phyloP scores from a whole-genome alignment of 179 eudicot genomes.

The Beta corolliflora region DNA sequence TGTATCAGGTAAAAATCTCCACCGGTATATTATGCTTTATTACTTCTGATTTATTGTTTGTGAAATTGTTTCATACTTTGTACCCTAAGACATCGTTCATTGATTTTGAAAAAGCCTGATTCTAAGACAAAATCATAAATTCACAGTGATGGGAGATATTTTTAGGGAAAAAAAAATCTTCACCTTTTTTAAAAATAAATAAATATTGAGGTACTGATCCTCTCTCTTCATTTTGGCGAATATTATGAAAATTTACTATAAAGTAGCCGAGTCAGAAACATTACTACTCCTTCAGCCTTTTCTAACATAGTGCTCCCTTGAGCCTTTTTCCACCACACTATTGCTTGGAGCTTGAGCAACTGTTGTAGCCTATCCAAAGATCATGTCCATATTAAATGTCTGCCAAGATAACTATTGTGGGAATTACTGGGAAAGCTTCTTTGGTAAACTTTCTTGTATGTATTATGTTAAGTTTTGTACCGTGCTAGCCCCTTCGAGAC shows the following conservation, averaged over 20 bases:
- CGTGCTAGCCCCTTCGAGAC: neutral
- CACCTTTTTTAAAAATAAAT: neutral
- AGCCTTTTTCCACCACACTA: neutral
- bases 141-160: neutral
- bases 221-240: too few relatives aligned
- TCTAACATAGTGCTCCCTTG: neutral
- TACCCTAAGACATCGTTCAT: neutral
- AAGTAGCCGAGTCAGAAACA: too few relatives aligned
- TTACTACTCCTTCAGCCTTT: neutral
- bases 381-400: neutral
- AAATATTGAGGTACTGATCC: too few relatives aligned
- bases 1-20: conserved; percentile 53
- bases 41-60: neutral
- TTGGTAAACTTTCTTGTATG: neutral
- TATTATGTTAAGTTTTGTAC: neutral
- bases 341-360: neutral
- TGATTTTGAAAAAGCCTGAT: neutral
- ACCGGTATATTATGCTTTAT: neutral
- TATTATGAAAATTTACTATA: too few relatives aligned
- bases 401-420: neutral
- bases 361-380: neutral
- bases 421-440: neutral
- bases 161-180: neutral
- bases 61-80: neutral
- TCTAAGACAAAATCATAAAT: neutral